Evolutionary conservation across 768 basidiomycete genomes (phyloP).

Genomic region (Macrolepiota albuminosa): DNA sequence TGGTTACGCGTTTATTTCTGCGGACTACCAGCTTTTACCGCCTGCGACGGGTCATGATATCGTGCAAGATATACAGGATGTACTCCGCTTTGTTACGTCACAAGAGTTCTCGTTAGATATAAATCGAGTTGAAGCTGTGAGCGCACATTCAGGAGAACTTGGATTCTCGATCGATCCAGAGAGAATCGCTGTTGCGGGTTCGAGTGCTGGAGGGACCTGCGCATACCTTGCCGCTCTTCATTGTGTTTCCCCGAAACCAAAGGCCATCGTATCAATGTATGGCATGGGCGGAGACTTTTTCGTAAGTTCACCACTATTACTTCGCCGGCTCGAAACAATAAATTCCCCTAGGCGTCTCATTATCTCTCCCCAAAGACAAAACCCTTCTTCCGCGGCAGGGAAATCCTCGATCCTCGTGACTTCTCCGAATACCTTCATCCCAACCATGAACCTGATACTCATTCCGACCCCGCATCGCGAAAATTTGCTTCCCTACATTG

Average conservation of each 20-base stretch:
- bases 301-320: constrained; percentile 21
- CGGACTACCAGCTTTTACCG: constrained; percentile 58
- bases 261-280: constrained; percentile 53
- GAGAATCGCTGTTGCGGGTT: constrained; percentile 48
- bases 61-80: constrained; percentile 51
- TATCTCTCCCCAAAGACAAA: constrained; percentile 43
- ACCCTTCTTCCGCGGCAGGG: constrained; percentile 51
- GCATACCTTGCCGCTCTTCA: constrained; percentile 58
- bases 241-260: constrained; percentile 43
- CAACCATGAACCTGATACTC: constrained; percentile 14
- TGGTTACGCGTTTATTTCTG: constrained; percentile 57
- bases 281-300: constrained; percentile 61
- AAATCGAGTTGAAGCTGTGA: background rate
- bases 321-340: background rate
- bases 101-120: constrained; percentile 13
- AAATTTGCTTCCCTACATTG: constrained; percentile 16
- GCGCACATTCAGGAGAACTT: background rate
- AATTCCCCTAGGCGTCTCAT: constrained; percentile 37
- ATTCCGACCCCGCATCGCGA: background rate
- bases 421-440: constrained; percentile 48
- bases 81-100: constrained; percentile 42
- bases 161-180: constrained; percentile 35
- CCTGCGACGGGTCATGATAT: constrained; percentile 53
- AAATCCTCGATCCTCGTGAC: constrained; percentile 44
- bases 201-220: constrained; percentile 60